phyloP scores from a whole-genome alignment of 495 filamentous ascomycete genomes.

The Cladorrhinum samala region DNA sequence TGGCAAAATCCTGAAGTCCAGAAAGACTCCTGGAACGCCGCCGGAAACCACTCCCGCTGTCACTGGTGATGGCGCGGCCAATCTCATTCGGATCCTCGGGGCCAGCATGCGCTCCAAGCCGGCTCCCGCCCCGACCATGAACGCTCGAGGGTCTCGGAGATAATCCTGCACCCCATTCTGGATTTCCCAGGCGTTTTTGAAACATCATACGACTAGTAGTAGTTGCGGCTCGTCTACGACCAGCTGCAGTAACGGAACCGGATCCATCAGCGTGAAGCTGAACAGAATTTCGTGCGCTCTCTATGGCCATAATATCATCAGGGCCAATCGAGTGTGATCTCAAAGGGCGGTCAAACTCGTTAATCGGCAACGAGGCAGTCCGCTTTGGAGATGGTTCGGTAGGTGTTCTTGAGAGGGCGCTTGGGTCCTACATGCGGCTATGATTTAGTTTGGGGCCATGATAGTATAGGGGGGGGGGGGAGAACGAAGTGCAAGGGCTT shows the following conservation, averaged over 20 bases:
- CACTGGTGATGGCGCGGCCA: slow-evolving; percentile 48
- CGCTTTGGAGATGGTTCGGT: slow-evolving; percentile 36
- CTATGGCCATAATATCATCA: slow-evolving; percentile 39
- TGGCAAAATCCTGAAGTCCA: slow-evolving; percentile 38
- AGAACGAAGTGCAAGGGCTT: slow-evolving; percentile 25
- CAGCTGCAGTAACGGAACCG: slow-evolving; percentile 15
- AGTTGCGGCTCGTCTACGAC: slow-evolving; percentile 26
- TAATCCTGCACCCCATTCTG: slow-evolving; percentile 41
- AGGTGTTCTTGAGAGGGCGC: slow-evolving; percentile 26
- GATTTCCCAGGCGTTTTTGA: slow-evolving; percentile 22
- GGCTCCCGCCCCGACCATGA: slow-evolving; percentile 39
- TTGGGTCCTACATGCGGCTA: slow-evolving; percentile 35
- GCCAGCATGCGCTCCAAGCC: slow-evolving; percentile 15
- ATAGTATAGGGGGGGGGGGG: background rate
- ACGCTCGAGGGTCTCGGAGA: slow-evolving; percentile 50
- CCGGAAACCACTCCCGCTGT: slow-evolving; percentile 32
- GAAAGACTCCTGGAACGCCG: slow-evolving; percentile 49
- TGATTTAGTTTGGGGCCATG: background rate
- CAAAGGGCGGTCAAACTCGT: slow-evolving; percentile 46
- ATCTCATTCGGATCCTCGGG: slow-evolving; percentile 40
- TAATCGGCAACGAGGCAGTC: slow-evolving; percentile 48
- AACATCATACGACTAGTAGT: slow-evolving; percentile 32
- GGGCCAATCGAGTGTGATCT: slow-evolving; percentile 50
- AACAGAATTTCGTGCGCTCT: slow-evolving; percentile 41
- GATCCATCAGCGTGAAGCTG: slow-evolving; percentile 32